Evolutionary conservation across 192 early-diverging fungal genomes (phyloP).

Genomic region (Phycomyces nitens): DNA sequence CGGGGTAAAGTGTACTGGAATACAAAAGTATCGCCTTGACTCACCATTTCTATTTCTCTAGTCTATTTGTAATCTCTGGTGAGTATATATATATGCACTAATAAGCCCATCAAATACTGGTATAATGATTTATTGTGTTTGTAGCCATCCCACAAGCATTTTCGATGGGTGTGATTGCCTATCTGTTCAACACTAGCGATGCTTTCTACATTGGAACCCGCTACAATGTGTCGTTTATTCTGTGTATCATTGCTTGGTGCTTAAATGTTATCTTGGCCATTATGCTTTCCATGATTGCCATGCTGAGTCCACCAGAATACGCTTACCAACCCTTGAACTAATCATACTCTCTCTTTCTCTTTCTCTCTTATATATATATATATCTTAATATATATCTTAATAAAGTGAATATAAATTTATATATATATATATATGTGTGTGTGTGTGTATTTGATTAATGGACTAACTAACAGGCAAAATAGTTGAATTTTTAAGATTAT

Average conservation of each 20-base stretch:
- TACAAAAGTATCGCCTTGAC: background rate
- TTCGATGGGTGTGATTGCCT: constrained; percentile 31
- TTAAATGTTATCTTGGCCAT: constrained; percentile 21
- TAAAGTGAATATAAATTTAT: too few species aligned
- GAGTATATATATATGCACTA: background rate
- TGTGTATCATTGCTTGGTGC: constrained; percentile 32
- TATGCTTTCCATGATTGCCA: constrained; percentile 19
- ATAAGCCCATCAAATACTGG: background rate
- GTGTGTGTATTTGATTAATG: too few species aligned
- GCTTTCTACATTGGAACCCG: constrained; percentile 33
- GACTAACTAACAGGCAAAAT: too few species aligned
- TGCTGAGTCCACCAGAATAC: constrained; percentile 32
- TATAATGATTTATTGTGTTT: background rate
- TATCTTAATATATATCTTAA: background rate
- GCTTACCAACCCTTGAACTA: constrained; percentile 13
- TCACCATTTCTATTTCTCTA: constrained; percentile 7
- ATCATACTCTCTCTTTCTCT: background rate
- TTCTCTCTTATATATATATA: background rate
- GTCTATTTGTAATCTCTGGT: constrained; percentile 5
- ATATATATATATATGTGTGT: too few species aligned
- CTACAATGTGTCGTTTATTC: constrained; percentile 32
- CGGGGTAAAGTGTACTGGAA: constrained; percentile 16
- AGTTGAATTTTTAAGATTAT: too few species aligned
- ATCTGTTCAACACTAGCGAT: constrained; percentile 28
- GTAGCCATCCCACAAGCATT: constrained; percentile 30